Evolutionary conservation across 192 early-diverging fungal genomes (phyloP).

Genomic region (Phlyctochytrium bullatum): DNA sequence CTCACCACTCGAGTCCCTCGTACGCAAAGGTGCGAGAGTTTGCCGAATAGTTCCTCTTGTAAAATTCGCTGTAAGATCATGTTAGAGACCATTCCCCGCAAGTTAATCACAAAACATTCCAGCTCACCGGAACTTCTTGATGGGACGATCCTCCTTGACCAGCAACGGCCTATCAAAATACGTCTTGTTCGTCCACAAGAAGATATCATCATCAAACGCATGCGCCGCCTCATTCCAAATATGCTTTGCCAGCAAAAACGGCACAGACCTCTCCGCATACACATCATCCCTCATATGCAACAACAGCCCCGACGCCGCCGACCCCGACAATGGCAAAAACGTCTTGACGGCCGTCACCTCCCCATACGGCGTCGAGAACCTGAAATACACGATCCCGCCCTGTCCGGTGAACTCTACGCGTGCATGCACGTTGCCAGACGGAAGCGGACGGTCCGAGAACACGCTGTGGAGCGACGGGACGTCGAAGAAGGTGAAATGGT

Average conservation of each 20-base stretch:
- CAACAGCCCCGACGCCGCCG: constrained; percentile 5
- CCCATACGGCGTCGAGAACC: constrained; percentile 19
- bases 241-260: constrained; percentile 19
- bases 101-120: not conserved
- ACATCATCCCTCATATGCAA: constrained; percentile 21
- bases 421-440: not conserved
- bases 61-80: not conserved
- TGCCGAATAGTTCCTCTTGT: constrained; percentile 3
- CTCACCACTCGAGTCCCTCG: not conserved
- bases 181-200: constrained; percentile 19
- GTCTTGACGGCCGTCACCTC: constrained; percentile 26
- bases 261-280: constrained; percentile 23
- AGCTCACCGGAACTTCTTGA: constrained; percentile 23
- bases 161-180: constrained; percentile 16
- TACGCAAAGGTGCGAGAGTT: constrained; percentile 6
- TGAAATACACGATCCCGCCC: constrained; percentile 21
- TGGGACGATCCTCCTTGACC: constrained; percentile 25
- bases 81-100: not conserved
- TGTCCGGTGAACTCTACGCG: constrained; percentile 9
- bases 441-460: not conserved
- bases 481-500: constrained; percentile 9
- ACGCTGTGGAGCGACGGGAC: constrained; percentile 2
- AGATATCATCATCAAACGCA: constrained; percentile 8
- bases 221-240: constrained; percentile 15
- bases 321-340: constrained; percentile 12